A percentile compares a stretch with the other conserved stretches of the same genome.
Conservation (phyloP, 2,329 filamentous ascomycete species). For the Microcyclospora pomicola region DNA sequence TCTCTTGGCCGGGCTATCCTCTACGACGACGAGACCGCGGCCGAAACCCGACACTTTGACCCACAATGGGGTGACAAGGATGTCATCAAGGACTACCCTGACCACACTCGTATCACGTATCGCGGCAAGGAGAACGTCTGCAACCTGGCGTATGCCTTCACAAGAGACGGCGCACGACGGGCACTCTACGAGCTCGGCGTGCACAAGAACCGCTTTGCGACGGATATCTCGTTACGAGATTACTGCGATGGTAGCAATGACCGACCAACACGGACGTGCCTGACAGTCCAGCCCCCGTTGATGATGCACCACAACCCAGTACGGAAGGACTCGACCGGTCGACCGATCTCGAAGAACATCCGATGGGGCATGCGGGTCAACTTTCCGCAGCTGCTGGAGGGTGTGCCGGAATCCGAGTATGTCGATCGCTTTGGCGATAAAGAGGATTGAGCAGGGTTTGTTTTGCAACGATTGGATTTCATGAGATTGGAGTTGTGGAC, state of each 20-base stretch:
- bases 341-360: constrained; percentile 22
- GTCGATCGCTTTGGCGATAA: neutral
- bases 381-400: constrained; percentile 25
- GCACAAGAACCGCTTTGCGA: constrained; percentile 26
- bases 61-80: constrained; percentile 10
- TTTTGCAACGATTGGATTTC: too few species aligned
- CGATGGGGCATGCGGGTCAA: constrained; percentile 31
- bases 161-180: constrained; percentile 28
- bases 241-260: constrained; percentile 20
- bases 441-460: too few species aligned
- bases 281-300: constrained; percentile 31
- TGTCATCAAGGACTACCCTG: constrained; percentile 6
- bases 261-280: constrained; percentile 24
- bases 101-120: constrained; percentile 33
- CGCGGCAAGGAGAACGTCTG: constrained; percentile 26
- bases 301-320: constrained; percentile 33
- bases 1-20: constrained; percentile 12
- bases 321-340: constrained; percentile 18
- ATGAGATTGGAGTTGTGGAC: too few species aligned
- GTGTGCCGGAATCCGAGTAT: constrained; percentile 15
- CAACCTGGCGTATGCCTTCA: constrained; percentile 32
- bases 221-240: constrained; percentile 21
- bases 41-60: constrained; percentile 10
- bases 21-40: constrained; percentile 11
- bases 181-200: constrained; percentile 32